These are phyloP conservation scores for Sanghuangporus baumii DNA, from an alignment of 1,284 basidiomycete genomes.

Conservation along the genomic window DNA sequence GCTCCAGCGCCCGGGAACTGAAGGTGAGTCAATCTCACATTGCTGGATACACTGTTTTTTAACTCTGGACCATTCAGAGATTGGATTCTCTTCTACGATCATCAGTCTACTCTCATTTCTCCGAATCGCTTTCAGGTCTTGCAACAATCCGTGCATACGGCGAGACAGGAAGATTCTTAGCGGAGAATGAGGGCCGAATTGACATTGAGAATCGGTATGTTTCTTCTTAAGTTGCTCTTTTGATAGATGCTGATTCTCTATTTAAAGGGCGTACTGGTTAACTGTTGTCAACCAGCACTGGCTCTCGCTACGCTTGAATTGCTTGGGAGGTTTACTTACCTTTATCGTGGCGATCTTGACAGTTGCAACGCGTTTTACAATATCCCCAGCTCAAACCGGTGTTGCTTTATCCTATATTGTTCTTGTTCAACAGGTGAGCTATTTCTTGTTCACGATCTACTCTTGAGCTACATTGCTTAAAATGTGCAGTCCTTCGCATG, in stretches of 20 bases:
- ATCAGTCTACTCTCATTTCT: slow-evolving; percentile 81
- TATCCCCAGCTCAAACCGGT: slow-evolving; percentile 77
- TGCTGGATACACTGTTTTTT: background rate
- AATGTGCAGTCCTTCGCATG: slow-evolving; percentile 59
- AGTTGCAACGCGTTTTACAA: slow-evolving; percentile 65
- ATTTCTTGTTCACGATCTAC: background rate
- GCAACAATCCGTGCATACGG: slow-evolving; percentile 86
- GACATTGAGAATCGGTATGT: slow-evolving; percentile 78
- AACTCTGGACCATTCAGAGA: background rate
- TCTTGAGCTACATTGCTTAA: background rate
- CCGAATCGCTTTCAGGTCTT: slow-evolving; percentile 82
- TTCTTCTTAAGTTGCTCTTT: background rate
- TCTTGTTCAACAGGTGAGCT: slow-evolving; percentile 56
- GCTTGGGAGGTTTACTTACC: slow-evolving; percentile 73
- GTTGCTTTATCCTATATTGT: slow-evolving; percentile 74
- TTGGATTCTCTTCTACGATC: slow-evolving; percentile 54
- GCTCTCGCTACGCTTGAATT: slow-evolving; percentile 86
- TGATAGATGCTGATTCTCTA: background rate
- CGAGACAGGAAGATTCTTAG: slow-evolving; percentile 62
- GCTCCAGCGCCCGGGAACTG: slow-evolving; percentile 82
- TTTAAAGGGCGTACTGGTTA: slow-evolving; percentile 29
- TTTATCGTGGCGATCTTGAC: slow-evolving; percentile 79
- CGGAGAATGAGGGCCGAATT: slow-evolving; percentile 72
- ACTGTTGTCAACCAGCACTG: slow-evolving; percentile 52
- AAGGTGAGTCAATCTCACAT: slow-evolving; percentile 43